A percentile compares a stretch with the other conserved stretches of the same genome.
Conservation (phyloP, 1,284 basidiomycete species). For the Malassezia slooffiae region DNA sequence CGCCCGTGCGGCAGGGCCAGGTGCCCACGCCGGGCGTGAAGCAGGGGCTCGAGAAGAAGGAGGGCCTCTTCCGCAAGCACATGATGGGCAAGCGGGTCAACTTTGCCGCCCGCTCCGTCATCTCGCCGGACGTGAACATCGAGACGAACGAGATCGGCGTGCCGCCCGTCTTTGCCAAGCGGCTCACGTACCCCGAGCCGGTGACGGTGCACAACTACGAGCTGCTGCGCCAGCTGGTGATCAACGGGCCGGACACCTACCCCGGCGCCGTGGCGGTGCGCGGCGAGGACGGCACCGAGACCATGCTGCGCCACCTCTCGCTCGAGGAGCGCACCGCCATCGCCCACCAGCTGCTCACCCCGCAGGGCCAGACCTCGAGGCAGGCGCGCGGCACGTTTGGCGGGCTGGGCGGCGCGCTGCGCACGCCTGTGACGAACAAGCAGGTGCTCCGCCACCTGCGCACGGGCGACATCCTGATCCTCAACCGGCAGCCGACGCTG, state of each 20-base stretch:
- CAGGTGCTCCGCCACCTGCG: conserved; percentile 91
- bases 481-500: conserved; percentile 95
- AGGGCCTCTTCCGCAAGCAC: conserved; percentile 93
- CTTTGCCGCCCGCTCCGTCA: conserved; percentile 96
- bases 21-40: conserved; percentile 90
- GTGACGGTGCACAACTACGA: conserved; percentile 86
- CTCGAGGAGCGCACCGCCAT: conserved; percentile 80
- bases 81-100: conserved; percentile 99
- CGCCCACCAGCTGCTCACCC: conserved; percentile 91
- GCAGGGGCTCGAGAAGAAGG: conserved; percentile 96
- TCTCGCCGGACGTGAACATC: conserved; percentile 98
- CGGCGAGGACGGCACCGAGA: conserved; percentile 65
- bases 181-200: conserved; percentile 93
- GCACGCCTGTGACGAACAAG: conserved; percentile 63
- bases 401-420: conserved; percentile 36
- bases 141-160: conserved; percentile 98
- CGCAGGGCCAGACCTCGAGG: conserved; percentile 58
- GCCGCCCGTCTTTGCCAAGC: conserved; percentile 91
- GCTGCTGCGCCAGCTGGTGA: conserved; percentile 78
- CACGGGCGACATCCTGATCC: conserved; percentile 88
- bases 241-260: conserved; percentile 76
- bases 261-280: conserved; percentile 92
- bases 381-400: conserved; percentile 39
- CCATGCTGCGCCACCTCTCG: conserved; percentile 59
- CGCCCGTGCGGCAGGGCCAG: conserved; percentile 71